A percentile compares a stretch with the other conserved stretches of the same genome.
phyloP scores from a whole-genome alignment of 371 early-diverging fungal genomes.

The Mortierella sp. region DNA sequence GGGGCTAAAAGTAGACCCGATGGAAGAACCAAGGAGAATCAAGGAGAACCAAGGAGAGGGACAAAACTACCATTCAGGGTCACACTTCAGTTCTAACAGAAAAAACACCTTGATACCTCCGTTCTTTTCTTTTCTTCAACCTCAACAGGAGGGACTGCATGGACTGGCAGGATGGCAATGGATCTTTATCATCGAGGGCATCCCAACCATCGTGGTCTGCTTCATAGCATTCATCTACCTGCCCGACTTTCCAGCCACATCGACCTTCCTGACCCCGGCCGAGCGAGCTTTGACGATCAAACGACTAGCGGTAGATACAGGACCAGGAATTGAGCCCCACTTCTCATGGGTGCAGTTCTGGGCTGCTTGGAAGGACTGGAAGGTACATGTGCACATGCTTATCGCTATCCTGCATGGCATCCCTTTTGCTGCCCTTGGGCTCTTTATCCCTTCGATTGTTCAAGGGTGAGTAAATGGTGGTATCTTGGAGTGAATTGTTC shows the following conservation, averaged over 20 bases:
- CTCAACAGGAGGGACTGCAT: conserved; percentile 64
- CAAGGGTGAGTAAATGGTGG: neutral
- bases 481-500: neutral
- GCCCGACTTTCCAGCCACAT: conserved; percentile 71
- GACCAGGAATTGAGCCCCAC: conserved; percentile 63
- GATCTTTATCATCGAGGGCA: conserved; percentile 76
- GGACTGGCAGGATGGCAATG: conserved; percentile 69
- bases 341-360: conserved; percentile 70
- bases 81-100: neutral
- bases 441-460: conserved; percentile 77
- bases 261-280: conserved; percentile 64
- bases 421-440: conserved; percentile 60
- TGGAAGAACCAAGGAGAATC: neutral
- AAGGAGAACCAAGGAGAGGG: neutral
- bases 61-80: neutral
- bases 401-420: conserved; percentile 68
- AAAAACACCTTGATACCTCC: neutral
- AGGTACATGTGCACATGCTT: conserved; percentile 64
- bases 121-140: neutral
- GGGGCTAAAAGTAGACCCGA: neutral
- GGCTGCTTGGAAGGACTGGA: conserved; percentile 67
- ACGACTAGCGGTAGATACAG: conserved; percentile 62
- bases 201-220: conserved; percentile 65
- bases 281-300: conserved; percentile 64
- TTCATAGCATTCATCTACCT: conserved; percentile 63